Percentiles rank a stretch among this genome's conserved stretches.
These are phyloP conservation scores for Fusarium veterinarium DNA, from an alignment of 2,329 filamentous ascomycete genomes.

Conservation along the genomic window DNA sequence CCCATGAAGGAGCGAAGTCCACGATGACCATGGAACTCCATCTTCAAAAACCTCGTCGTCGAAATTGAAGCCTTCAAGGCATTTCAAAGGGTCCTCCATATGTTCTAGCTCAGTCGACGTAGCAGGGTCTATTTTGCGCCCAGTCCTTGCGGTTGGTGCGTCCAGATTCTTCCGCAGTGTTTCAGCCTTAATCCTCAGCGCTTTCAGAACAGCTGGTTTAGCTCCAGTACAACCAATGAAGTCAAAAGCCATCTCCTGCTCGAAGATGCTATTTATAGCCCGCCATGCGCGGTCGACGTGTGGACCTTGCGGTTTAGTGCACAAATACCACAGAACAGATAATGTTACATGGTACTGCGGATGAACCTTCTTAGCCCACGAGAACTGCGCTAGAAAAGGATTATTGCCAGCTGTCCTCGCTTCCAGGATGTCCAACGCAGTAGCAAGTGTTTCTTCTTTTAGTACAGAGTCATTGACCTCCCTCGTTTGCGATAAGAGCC, in stretches of 20 bases:
- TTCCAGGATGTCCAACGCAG: not conserved
- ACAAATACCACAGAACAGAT: not conserved
- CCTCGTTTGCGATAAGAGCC: not conserved
- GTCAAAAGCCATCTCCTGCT: not conserved
- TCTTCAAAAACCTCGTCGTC: not conserved
- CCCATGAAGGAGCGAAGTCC: not conserved
- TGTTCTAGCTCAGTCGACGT: fast-evolving
- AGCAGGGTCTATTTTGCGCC: fast-evolving
- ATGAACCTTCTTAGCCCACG: not conserved
- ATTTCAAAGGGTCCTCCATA: not conserved
- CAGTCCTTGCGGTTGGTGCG: fast-evolving
- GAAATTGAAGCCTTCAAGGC: not conserved
- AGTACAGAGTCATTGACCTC: not conserved
- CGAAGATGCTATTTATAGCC: not conserved
- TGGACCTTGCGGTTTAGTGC: not conserved
- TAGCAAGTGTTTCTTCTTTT: not conserved
- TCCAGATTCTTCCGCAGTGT: not conserved
- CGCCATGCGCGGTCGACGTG: not conserved
- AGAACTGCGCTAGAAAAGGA: not conserved
- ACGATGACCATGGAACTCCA: not conserved
- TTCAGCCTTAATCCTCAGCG: not conserved
- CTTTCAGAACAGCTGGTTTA: not conserved
- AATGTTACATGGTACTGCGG: not conserved
- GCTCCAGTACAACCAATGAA: not conserved
- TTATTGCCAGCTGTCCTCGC: not conserved